phyloP scores from a whole-genome alignment of 2,329 filamentous ascomycete species.

The Penicillium aurantiogriseum region DNA sequence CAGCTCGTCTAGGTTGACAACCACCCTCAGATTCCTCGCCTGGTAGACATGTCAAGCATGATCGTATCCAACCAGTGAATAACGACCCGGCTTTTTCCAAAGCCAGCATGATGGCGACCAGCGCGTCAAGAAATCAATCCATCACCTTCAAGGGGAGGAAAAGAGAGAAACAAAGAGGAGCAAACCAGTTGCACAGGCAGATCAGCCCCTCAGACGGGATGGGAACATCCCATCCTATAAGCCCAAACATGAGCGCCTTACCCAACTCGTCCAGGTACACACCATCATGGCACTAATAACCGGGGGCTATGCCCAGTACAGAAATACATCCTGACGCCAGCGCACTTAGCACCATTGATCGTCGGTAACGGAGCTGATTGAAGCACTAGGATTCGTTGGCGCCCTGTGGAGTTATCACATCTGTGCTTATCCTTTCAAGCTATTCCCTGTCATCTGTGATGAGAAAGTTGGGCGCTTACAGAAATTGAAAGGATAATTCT shows the following conservation, averaged over 20 bases:
- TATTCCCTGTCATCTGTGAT: neutral
- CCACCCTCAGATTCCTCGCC: conserved; percentile 16
- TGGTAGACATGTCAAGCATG: conserved; percentile 39
- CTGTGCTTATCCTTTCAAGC: conserved; percentile 17
- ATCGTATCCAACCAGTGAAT: conserved; percentile 41
- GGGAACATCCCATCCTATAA: conserved; percentile 8
- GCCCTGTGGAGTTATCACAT: conserved; percentile 27
- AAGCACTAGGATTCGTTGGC: conserved; percentile 22
- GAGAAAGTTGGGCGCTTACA: conserved; percentile 22
- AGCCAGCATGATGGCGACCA: conserved; percentile 37
- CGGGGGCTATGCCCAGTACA: conserved; percentile 14
- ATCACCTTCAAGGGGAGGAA: conserved; percentile 27
- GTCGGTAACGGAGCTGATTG: conserved; percentile 13
- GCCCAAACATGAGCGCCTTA: conserved; percentile 9
- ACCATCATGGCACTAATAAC: conserved; percentile 4
- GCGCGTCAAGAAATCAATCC: conserved; percentile 30
- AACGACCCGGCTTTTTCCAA: conserved; percentile 41
- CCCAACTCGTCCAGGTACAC: conserved; percentile 13
- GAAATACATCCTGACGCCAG: conserved; percentile 16
- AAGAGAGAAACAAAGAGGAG: conserved; percentile 8
- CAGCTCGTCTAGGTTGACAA: conserved; percentile 17
- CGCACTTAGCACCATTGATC: conserved; percentile 11
- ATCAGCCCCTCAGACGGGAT: conserved; percentile 12
- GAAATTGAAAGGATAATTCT: neutral
- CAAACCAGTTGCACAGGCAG: conserved; percentile 3